Percentiles rank a stretch among this genome's conserved stretches.
These are phyloP conservation scores for Tetrahymena elliotti DNA, from an alignment of 73 alveolate genomes.

Conservation along the genomic window DNA sequence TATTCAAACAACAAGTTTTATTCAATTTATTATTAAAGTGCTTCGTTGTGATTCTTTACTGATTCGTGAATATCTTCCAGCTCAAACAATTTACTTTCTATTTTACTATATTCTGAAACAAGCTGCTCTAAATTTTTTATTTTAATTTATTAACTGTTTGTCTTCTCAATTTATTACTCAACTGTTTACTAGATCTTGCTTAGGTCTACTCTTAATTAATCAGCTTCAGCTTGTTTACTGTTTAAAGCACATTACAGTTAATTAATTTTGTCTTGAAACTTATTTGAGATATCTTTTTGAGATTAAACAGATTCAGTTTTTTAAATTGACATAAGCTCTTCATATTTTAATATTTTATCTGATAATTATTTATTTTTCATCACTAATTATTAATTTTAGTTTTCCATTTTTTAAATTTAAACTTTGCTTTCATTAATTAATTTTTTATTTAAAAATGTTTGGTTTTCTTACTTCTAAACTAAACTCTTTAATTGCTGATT, in stretches of 20 bases:
- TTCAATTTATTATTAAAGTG: background rate
- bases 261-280: background rate
- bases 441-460: background rate
- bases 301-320: background rate
- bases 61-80: background rate
- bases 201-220: background rate
- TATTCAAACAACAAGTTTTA: background rate
- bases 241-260: background rate
- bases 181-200: background rate
- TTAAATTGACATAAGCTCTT: background rate
- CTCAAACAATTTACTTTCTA: background rate
- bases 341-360: background rate
- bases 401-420: background rate
- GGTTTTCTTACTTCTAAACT: background rate
- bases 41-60: background rate
- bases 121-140: background rate
- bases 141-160: background rate
- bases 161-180: background rate
- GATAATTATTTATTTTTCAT: background rate
- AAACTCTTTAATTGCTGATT: background rate
- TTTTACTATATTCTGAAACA: background rate
- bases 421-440: background rate
- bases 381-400: background rate
- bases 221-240: background rate
- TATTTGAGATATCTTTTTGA: background rate